A percentile compares a stretch with the other conserved stretches of the same genome.
Conservation (phyloP, 768 basidiomycete genomes). For the Tricholoma furcatifolium region DNA sequence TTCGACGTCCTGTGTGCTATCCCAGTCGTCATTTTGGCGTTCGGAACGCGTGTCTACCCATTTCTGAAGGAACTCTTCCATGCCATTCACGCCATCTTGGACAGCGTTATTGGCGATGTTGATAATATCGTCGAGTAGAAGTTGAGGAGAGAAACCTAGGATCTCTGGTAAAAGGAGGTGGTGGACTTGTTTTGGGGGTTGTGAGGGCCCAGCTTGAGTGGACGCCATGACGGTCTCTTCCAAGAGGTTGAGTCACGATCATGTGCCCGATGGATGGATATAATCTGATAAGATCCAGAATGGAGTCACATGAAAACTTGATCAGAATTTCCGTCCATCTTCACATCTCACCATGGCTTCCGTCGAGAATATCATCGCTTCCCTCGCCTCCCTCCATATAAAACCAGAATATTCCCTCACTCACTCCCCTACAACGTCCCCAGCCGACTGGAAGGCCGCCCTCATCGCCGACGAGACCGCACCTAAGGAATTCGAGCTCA, state of each 20-base stretch:
- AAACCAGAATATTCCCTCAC: conserved; percentile 47
- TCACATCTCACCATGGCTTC: too few relatives aligned
- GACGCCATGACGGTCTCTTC: conserved; percentile 4
- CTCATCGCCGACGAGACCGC: conserved; percentile 51
- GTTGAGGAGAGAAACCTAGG: conserved; percentile 81
- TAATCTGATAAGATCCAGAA: too few relatives aligned
- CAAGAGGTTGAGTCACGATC: too few relatives aligned
- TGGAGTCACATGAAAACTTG: too few relatives aligned
- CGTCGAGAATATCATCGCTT: conserved; percentile 33
- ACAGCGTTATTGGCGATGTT: conserved; percentile 81
- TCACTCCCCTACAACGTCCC: conserved; percentile 67
- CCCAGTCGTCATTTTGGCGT: conserved; percentile 44
- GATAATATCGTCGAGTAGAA: conserved; percentile 83
- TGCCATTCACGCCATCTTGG: conserved; percentile 72
- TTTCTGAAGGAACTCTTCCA: conserved; percentile 73
- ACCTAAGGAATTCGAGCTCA: conserved; percentile 64
- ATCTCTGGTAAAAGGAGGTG: conserved; percentile 69
- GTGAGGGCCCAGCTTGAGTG: conserved; percentile 4
- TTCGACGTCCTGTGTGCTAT: conserved; percentile 67
- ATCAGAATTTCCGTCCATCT: too few relatives aligned
- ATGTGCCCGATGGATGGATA: too few relatives aligned
- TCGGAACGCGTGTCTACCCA: conserved; percentile 70
- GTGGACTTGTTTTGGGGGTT: conserved; percentile 22
- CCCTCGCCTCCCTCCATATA: conserved; percentile 56
- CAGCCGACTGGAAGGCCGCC: conserved; percentile 74